Evolutionary conservation across 2,329 filamentous ascomycete genomes (phyloP).

Genomic region (Talaromyces albobiverticillius): DNA sequence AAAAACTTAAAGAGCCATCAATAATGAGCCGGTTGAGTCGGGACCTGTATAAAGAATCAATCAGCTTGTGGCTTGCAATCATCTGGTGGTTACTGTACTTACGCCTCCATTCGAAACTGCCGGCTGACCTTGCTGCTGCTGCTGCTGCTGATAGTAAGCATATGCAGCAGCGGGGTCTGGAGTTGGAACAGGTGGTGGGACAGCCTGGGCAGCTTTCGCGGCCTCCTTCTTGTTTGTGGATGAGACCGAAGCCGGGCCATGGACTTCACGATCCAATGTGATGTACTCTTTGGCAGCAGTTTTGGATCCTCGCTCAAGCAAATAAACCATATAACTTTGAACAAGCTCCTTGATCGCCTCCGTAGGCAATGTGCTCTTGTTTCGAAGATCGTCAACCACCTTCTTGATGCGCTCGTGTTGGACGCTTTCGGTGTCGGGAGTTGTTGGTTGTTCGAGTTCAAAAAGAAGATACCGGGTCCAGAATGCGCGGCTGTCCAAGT

Average conservation of each 20-base stretch:
- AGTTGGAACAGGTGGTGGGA: slow-evolving; percentile 18
- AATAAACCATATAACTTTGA: slow-evolving; percentile 74
- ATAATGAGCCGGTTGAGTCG: slow-evolving; percentile 12
- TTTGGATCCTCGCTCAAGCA: slow-evolving; percentile 78
- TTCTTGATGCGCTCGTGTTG: slow-evolving; percentile 74
- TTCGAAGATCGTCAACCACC: slow-evolving; percentile 71
- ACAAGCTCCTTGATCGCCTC: slow-evolving; percentile 71
- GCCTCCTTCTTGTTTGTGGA: slow-evolving; percentile 29
- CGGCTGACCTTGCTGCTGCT: slow-evolving; percentile 5
- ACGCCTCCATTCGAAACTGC: slow-evolving; percentile 14
- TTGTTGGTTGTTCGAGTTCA: slow-evolving; percentile 78
- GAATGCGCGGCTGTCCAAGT: slow-evolving; percentile 80
- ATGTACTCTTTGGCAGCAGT: slow-evolving; percentile 85
- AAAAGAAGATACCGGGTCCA: slow-evolving; percentile 89
- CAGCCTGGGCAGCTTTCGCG: slow-evolving; percentile 22
- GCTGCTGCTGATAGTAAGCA: slow-evolving; percentile 19
- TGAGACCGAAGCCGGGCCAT: slow-evolving; percentile 57
- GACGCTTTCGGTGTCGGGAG: slow-evolving; percentile 59
- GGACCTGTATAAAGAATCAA: slow-evolving; percentile 4
- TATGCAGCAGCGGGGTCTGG: slow-evolving; percentile 16
- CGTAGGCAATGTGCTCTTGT: slow-evolving; percentile 67
- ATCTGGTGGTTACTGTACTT: not conserved
- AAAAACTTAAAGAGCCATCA: slow-evolving; percentile 5
- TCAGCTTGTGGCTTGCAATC: not conserved
- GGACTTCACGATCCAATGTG: slow-evolving; percentile 77